Evolutionary conservation across 164 flowering plant species (phyloP).

Genomic region (Tetracentron sinense): DNA sequence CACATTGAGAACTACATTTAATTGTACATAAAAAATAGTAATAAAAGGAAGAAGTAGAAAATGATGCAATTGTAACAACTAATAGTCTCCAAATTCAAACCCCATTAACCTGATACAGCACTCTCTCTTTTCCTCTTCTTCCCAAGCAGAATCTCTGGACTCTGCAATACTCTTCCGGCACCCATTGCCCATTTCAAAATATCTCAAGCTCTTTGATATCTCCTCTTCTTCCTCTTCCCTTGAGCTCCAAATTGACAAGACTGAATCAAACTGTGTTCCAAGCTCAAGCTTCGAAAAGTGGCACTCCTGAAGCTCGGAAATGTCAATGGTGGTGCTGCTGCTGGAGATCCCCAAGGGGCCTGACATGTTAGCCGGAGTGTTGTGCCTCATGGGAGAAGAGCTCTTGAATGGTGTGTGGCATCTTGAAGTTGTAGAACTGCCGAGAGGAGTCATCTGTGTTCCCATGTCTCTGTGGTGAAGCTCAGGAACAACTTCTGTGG

Average conservation of each 20-base stretch:
- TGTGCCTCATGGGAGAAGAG: constrained; percentile 82
- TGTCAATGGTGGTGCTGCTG: constrained; percentile 30
- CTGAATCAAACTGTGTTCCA: constrained; percentile 57
- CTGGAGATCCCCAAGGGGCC: constrained; percentile 41
- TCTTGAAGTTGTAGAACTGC: constrained; percentile 68
- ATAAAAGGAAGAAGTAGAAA: too few species aligned
- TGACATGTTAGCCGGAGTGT: constrained; percentile 76
- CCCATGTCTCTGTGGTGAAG: constrained; percentile 66
- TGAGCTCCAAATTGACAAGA: constrained; percentile 51
- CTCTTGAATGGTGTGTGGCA: constrained; percentile 50
- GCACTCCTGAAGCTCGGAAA: constrained; percentile 59
- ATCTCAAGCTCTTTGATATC: constrained; percentile 72
- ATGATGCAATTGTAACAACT: too few species aligned
- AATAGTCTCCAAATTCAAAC: too few species aligned
- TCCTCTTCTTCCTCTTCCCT: constrained; percentile 49
- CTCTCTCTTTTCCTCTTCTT: constrained; percentile 68
- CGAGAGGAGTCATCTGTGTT: constrained; percentile 89
- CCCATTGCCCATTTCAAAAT: constrained; percentile 43
- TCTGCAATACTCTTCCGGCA: constrained; percentile 36
- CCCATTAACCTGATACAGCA: constrained; percentile 53
- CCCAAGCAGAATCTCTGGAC: constrained; percentile 55
- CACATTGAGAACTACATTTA: neutral
- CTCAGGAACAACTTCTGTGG: constrained; percentile 34
- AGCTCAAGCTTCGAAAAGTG: constrained; percentile 68
- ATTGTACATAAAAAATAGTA: too few species aligned